Conservation (phyloP, 495 filamentous ascomycete species). For the Podospora fimiseda region DNA sequence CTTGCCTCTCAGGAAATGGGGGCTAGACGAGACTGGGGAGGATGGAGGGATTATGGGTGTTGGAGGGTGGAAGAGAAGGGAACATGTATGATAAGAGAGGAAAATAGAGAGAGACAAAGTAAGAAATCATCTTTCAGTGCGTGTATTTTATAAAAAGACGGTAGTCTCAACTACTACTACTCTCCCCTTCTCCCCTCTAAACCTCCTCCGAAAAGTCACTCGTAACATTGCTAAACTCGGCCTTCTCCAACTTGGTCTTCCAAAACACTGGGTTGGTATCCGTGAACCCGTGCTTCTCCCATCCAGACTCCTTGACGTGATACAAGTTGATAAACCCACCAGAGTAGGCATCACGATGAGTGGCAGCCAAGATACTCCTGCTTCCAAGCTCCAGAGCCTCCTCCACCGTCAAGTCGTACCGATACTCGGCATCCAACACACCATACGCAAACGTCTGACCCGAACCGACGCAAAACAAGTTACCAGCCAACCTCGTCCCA, state of each 20-base stretch:
- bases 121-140: too few relatives aligned
- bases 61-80: conserved; percentile 23
- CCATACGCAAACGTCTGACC: conserved; percentile 99
- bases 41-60: conserved; percentile 48
- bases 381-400: conserved; percentile 86
- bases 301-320: conserved; percentile 96
- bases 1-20: conserved; percentile 65
- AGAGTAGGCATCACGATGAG: conserved; percentile 94
- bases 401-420: conserved; percentile 75
- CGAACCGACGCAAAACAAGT: conserved; percentile 95
- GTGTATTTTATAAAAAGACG: not conserved
- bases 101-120: not conserved
- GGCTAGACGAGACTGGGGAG: conserved; percentile 55
- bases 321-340: conserved; percentile 98
- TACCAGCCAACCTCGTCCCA: conserved; percentile 84
- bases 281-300: conserved; percentile 96
- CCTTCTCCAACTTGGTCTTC: conserved; percentile 96
- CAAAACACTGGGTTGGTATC: conserved; percentile 97
- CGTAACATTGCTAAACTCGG: conserved; percentile 96
- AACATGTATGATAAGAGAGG: not conserved
- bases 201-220: conserved; percentile 54
- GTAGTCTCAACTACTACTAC: conserved; percentile 4
- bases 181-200: not conserved
- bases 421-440: conserved; percentile 92
- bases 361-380: conserved; percentile 91